Conservation (phyloP, 805 yeast genomes). For the Hanseniaspora pseudoguilliermondii region DNA sequence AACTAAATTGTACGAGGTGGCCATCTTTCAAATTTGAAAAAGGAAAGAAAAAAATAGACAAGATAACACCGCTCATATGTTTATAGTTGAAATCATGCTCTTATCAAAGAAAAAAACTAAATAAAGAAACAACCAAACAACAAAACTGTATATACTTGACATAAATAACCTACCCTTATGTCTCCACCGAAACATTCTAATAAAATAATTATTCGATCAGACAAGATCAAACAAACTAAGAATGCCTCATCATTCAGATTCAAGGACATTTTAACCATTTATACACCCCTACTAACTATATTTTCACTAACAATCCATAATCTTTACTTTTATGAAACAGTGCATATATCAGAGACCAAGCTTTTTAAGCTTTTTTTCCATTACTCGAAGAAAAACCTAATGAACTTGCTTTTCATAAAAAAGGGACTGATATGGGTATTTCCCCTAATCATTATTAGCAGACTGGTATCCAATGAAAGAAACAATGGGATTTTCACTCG, state of each 20-base stretch:
- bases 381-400: slow-evolving; percentile 17
- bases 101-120: too few relatives aligned
- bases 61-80: background rate
- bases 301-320: background rate
- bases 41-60: background rate
- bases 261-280: background rate
- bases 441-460: slow-evolving; percentile 17
- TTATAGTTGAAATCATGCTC: background rate
- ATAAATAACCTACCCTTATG: background rate
- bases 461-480: background rate
- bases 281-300: slow-evolving; percentile 1
- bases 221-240: background rate
- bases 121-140: too few relatives aligned
- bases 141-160: too few relatives aligned
- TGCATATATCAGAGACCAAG: background rate
- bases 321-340: background rate
- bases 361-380: background rate
- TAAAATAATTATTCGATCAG: background rate
- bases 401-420: slow-evolving; percentile 70
- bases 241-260: background rate
- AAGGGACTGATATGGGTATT: slow-evolving; percentile 82
- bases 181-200: background rate
- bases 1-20: too few relatives aligned
- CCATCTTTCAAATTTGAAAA: too few relatives aligned
- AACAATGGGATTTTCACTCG: slow-evolving; percentile 2